Percentiles rank a stretch among this genome's conserved stretches.
Evolutionary conservation across 2,329 filamentous ascomycete genomes (phyloP).

Genomic region (Westerdykella aurantiaca): DNA sequence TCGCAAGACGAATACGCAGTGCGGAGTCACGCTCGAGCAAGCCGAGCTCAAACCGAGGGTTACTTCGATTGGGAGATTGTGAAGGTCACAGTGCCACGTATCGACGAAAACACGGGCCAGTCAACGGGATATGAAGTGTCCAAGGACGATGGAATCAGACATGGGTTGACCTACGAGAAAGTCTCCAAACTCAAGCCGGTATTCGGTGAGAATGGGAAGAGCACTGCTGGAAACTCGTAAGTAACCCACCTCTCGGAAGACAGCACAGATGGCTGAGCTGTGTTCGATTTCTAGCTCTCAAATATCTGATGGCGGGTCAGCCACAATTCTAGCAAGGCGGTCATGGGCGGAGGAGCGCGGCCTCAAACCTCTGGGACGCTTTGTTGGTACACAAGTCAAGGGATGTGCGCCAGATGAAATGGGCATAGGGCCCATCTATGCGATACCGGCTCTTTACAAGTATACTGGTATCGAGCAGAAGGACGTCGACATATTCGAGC

Average conservation of each 20-base stretch:
- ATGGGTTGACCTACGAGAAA: conserved; percentile 76
- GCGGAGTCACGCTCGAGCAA: conserved; percentile 80
- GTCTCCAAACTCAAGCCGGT: conserved; percentile 80
- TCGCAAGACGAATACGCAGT: conserved; percentile 80
- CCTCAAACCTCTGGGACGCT: conserved; percentile 89
- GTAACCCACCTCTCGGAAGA: conserved; percentile 2
- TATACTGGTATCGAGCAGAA: conserved; percentile 70
- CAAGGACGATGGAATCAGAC: conserved; percentile 83
- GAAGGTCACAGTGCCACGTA: conserved; percentile 73
- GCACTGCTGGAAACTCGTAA: conserved; percentile 75
- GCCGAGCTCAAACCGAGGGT: conserved; percentile 80
- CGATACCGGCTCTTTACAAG: conserved; percentile 72
- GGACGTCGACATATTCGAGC: conserved; percentile 82
- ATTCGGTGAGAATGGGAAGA: conserved; percentile 82
- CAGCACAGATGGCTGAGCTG: conserved; percentile 3
- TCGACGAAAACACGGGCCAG: conserved; percentile 72
- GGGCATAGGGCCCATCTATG: conserved; percentile 76
- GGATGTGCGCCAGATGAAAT: conserved; percentile 90
- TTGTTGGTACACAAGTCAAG: conserved; percentile 83
- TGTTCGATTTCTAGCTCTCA: conserved; percentile 58
- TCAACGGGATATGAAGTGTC: conserved; percentile 69
- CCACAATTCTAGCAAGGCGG: conserved; percentile 85
- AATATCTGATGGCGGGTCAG: conserved; percentile 88
- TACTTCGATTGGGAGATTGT: conserved; percentile 90
- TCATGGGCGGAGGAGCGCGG: conserved; percentile 79